A percentile compares a stretch with the other conserved stretches of the same genome.
Conservation (phyloP, 1,284 basidiomycete species). For the Papiliotrema nemorosa region DNA sequence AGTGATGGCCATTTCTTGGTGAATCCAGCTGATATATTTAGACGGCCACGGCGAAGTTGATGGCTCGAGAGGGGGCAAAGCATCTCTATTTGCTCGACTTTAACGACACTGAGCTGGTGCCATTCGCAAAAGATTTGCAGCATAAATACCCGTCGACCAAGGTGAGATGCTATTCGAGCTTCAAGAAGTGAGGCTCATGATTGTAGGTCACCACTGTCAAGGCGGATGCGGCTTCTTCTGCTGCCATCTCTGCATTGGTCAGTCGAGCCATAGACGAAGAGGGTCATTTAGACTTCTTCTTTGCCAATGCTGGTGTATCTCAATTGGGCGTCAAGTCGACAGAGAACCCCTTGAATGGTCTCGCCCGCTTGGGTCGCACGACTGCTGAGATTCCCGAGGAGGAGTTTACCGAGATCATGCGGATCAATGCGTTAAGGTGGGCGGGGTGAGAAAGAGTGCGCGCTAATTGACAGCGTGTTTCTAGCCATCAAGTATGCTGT, state of each 20-base stretch:
- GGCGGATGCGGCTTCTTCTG: slow-evolving; percentile 79
- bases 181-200: background rate
- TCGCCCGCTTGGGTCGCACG: slow-evolving; percentile 8
- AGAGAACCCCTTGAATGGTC: slow-evolving; percentile 4
- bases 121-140: slow-evolving; percentile 66
- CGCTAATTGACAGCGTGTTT: slow-evolving; percentile 62
- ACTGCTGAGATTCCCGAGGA: slow-evolving; percentile 58
- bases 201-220: slow-evolving; percentile 51
- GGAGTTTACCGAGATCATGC: slow-evolving; percentile 69
- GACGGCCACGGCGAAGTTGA: slow-evolving; percentile 68
- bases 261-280: slow-evolving; percentile 71
- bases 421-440: slow-evolving; percentile 77
- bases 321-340: slow-evolving; percentile 10
- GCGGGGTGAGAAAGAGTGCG: slow-evolving; percentile 28
- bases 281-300: slow-evolving; percentile 85
- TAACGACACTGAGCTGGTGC: slow-evolving; percentile 64
- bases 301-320: slow-evolving; percentile 69
- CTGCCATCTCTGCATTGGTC: slow-evolving; percentile 66
- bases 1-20: background rate
- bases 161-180: slow-evolving; percentile 50
- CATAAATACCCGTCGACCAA: slow-evolving; percentile 72
- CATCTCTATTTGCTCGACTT: slow-evolving; percentile 80
- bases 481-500: slow-evolving; percentile 85
- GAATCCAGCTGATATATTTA: slow-evolving; percentile 47
- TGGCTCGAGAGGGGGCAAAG: slow-evolving; percentile 70